Evolutionary conservation across 208 protist genomes (phyloP).

Genomic region (Acanthamoeba culbertsoni): DNA sequence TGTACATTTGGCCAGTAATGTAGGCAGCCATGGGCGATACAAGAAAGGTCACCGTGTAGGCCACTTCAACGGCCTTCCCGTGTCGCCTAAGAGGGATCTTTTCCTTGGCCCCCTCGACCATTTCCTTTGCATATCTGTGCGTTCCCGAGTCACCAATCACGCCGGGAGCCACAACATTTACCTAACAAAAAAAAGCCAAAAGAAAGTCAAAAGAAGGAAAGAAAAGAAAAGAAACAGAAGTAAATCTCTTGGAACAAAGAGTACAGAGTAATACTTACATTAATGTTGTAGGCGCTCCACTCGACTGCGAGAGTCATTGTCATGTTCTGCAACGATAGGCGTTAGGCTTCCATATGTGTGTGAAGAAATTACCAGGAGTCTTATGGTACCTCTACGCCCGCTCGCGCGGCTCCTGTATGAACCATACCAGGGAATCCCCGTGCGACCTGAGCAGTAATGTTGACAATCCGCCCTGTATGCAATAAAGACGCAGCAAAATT

Average conservation of each 20-base stretch:
- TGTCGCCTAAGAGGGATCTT: not conserved
- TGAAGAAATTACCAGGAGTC: not conserved
- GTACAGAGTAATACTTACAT: not conserved
- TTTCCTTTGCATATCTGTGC: conserved; percentile 25
- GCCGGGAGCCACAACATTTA: conserved; percentile 29
- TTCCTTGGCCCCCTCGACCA: not conserved
- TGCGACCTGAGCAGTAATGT: conserved; percentile 2
- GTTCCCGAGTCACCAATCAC: conserved; percentile 17
- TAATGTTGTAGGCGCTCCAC: conserved; percentile 50
- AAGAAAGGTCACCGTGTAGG: not conserved
- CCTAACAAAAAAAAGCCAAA: not conserved
- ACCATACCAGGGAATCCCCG: conserved; percentile 61
- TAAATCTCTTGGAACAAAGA: not conserved
- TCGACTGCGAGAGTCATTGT: conserved; percentile 13
- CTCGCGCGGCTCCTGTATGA: conserved; percentile 41
- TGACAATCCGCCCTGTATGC: conserved; percentile 4
- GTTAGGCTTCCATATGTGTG: not conserved
- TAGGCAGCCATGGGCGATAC: not conserved
- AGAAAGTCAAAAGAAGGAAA: too few relatives aligned
- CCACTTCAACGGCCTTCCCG: not conserved
- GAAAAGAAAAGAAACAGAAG: not conserved
- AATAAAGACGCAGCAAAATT: not conserved
- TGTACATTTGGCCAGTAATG: conserved; percentile 21
- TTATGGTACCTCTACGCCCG: conserved; percentile 40
- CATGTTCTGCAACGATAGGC: conserved; percentile 1